Percentiles rank a stretch among this genome's conserved stretches.
phyloP scores from a whole-genome alignment of 257 asterid species.

The Fraxinus cuspidata region DNA sequence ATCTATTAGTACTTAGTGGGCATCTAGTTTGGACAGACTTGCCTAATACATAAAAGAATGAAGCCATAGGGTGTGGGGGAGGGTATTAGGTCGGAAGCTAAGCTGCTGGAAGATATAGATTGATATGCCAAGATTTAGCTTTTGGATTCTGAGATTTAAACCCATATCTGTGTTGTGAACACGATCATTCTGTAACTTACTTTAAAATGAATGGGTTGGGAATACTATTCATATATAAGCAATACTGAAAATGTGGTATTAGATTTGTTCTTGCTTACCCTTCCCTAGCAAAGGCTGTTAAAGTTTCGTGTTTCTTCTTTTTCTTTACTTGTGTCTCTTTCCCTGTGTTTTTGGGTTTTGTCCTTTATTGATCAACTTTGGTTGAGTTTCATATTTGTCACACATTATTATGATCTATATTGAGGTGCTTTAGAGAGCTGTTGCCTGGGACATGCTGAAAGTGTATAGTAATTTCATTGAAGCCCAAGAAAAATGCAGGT shows the following conservation, averaged over 20 bases:
- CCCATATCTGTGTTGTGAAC: background rate
- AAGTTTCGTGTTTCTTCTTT: background rate
- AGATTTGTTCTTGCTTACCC: constrained; percentile 13
- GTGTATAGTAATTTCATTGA: constrained; percentile 83
- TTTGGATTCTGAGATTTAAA: background rate
- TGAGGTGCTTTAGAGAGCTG: constrained; percentile 73
- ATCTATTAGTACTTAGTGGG: background rate
- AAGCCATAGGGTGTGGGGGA: background rate
- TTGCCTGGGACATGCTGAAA: constrained; percentile 97
- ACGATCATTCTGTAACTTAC: constrained; percentile 8
- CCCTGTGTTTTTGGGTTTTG: background rate
- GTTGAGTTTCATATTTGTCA: constrained; percentile 24
- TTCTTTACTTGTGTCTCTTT: background rate
- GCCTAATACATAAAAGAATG: background rate
- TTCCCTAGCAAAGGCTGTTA: constrained; percentile 17
- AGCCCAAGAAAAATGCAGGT: constrained; percentile 88
- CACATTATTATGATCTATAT: constrained; percentile 27
- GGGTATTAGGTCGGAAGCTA: background rate
- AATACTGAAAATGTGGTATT: background rate
- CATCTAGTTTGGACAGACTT: background rate
- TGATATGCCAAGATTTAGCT: background rate
- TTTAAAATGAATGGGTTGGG: background rate
- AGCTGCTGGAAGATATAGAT: constrained; percentile 3
- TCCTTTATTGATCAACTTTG: constrained; percentile 6
- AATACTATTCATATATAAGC: constrained; percentile 9